Base-by-base conservation (phyloP, 202 grass and related monocot genomes). In the Musa balbisiana region DNA sequence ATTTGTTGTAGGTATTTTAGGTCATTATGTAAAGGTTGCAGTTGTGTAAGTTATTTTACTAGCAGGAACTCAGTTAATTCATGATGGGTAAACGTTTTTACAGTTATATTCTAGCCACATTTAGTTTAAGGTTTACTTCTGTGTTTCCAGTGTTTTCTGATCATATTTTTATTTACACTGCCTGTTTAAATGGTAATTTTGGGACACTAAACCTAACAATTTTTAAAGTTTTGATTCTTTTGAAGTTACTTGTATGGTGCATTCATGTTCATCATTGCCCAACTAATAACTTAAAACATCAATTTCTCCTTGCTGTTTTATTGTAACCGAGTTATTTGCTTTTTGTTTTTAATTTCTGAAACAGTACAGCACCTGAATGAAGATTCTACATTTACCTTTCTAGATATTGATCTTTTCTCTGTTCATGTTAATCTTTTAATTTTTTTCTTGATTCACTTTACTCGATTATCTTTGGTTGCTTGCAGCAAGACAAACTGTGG, bases 401-500 rank as follows among this genome's bases (percentile, higher is more conserved):
- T 65, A 25, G 10, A 5, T 25, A 25, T 64, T 21, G 6, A 20
- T 25, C 24, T 64, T 21, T 75, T 64, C 17, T 13, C 21, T 26
- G 19, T 76, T 58, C 16, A 12, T 43, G 33, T 43, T 43, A 43
- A 43, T 43, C 4, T 43, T 43, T 8, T 43, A 43, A 5, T 12
- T 52, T 59, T 56, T 27, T 11, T 11, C 21, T 66, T 66, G 24
- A 24, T 60, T 16, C 63, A 65, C 24, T 65, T 27, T 77, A 64
- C 17, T 49, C 17, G 4, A 27, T 52, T 10, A 16, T 69, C 27
- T 19, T 79, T 52, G 43, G 49, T 69, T 16, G 3, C 53, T 43
- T 64, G 71, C 79, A 93, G 87, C 87, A 93, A 90, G 78, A 58
- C 87, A 20, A 86, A 74, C 75, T 90, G 87, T 75, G 78, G 85